phyloP scores from a whole-genome alignment of 2,329 filamentous ascomycete genomes.

The Thermochaetoides dissita region DNA sequence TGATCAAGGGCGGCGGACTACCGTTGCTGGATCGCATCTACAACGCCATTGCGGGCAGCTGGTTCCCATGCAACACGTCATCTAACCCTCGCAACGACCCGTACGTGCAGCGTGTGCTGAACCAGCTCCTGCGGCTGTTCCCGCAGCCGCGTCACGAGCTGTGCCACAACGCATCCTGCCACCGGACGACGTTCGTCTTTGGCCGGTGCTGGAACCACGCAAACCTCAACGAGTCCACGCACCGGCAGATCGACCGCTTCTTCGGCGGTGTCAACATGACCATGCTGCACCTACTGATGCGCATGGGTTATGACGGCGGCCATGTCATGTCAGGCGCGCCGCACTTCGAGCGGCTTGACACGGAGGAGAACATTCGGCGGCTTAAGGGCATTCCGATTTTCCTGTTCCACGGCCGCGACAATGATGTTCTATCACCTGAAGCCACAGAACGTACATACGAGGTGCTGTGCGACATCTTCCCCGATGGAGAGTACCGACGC shows the following conservation, averaged over 20 bases:
- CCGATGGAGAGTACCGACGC: conserved; percentile 32
- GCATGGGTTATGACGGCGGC: conserved; percentile 33
- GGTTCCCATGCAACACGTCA: conserved; percentile 39
- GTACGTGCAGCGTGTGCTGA: conserved; percentile 34
- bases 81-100: conserved; percentile 32
- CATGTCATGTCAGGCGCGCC: conserved; percentile 39
- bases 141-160: conserved; percentile 40
- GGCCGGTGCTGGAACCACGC: conserved; percentile 50
- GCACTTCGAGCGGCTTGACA: conserved; percentile 32
- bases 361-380: conserved; percentile 32
- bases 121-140: conserved; percentile 44
- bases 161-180: conserved; percentile 48
- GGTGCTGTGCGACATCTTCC: conserved; percentile 36
- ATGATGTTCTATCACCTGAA: conserved; percentile 39
- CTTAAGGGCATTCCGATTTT: conserved; percentile 41
- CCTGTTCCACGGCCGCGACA: conserved; percentile 41
- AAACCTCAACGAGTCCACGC: conserved; percentile 53
- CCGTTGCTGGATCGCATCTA: conserved; percentile 35
- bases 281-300: conserved; percentile 41
- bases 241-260: conserved; percentile 45
- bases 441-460: conserved; percentile 41
- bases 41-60: conserved; percentile 31
- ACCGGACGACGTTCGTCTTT: conserved; percentile 45
- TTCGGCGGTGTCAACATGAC: conserved; percentile 50
- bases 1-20: conserved; percentile 23